Base-by-base conservation (phyloP, 176 grass and related monocot genomes). In the Bothriochloa decipiens region DNA sequence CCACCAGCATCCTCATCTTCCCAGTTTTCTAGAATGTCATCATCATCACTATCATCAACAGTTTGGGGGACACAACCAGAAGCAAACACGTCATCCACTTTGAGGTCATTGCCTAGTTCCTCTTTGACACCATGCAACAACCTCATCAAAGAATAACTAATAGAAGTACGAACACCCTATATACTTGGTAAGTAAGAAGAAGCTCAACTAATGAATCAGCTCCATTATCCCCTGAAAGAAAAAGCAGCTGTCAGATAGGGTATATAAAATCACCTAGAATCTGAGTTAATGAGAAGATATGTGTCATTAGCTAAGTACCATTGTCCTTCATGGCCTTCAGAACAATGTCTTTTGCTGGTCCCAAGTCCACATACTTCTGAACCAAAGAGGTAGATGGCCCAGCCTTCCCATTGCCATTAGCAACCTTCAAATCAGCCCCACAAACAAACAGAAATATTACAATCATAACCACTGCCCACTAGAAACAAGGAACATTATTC, bases 121-220 rank as follows among this genome's bases (percentile, higher is more conserved):
- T 71, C 28, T 62, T 70, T 58, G 11, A 18, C 28, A 37, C 26
- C 29, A 53, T 66, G 57, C 28, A 80, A 58, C 14, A 72, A 75
- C 14, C 77, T 7, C 10, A 85, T 36, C 36, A 85, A 4, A 27
- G 46, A 49, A 49, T 49, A 49, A 49, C 46, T 49, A 49, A 16
- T 49, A 49, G 14, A 49, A 49, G 14, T 6, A 49, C 4, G 14
- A 9, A 74, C 42, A 70, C n/a, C 18, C 29, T 11, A 12, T 74
- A 63, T 58, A 95, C 95, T 75, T 84, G 25, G 75, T 95, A 90
- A 27, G 91, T 97, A 28, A 97, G 90, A 22, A 97, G 84, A 72
- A 89, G 83, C 45, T 97, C 85, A 11, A 97, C 18, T 67, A 97
- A 85, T 68, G 92, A 82, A 36, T 95, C 93, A 20, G 89, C 62